A percentile compares a stretch with the other conserved stretches of the same genome.
Conservation (phyloP, 2,329 filamentous ascomycete species). For the Hysterium pulicare region DNA sequence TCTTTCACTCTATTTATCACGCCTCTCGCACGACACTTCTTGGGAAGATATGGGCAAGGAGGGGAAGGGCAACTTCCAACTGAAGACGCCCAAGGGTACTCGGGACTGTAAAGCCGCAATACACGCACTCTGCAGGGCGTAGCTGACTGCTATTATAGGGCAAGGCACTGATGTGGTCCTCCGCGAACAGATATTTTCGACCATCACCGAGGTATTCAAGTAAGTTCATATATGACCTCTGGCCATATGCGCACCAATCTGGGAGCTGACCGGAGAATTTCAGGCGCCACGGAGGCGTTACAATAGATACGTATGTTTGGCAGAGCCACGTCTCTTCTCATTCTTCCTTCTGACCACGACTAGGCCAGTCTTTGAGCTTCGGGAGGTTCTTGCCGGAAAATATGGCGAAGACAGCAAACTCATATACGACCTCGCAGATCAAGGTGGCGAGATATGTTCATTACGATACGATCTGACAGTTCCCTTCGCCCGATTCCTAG, state of each 20-base stretch:
- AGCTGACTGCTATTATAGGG: slow-evolving; percentile 44
- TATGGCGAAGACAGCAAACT: slow-evolving; percentile 91
- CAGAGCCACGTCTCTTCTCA: background rate
- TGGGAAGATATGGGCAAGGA: slow-evolving; percentile 44
- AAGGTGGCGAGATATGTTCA: slow-evolving; percentile 81
- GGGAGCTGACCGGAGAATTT: background rate
- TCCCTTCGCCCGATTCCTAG: slow-evolving; percentile 86
- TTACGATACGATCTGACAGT: slow-evolving; percentile 86
- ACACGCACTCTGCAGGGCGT: slow-evolving; percentile 17
- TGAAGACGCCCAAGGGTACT: slow-evolving; percentile 90
- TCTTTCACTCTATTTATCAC: background rate
- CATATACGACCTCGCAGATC: slow-evolving; percentile 85
- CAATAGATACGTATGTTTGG: slow-evolving; percentile 65
- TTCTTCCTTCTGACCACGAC: slow-evolving; percentile 24
- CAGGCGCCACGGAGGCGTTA: slow-evolving; percentile 68
- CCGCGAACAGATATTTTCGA: slow-evolving; percentile 74
- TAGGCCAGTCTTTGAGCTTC: slow-evolving; percentile 74
- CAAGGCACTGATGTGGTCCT: slow-evolving; percentile 74
- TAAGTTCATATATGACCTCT: background rate
- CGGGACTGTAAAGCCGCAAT: slow-evolving; percentile 63
- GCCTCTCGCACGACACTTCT: background rate
- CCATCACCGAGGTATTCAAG: slow-evolving; percentile 76
- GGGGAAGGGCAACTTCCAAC: slow-evolving; percentile 52
- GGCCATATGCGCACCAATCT: too few relatives aligned
- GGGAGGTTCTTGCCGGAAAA: slow-evolving; percentile 82